Evolutionary conservation across 176 grass and related monocot genomes (phyloP), one percentile per base, ranked within the genome.

Genomic region (Lolium perenne): DNA sequence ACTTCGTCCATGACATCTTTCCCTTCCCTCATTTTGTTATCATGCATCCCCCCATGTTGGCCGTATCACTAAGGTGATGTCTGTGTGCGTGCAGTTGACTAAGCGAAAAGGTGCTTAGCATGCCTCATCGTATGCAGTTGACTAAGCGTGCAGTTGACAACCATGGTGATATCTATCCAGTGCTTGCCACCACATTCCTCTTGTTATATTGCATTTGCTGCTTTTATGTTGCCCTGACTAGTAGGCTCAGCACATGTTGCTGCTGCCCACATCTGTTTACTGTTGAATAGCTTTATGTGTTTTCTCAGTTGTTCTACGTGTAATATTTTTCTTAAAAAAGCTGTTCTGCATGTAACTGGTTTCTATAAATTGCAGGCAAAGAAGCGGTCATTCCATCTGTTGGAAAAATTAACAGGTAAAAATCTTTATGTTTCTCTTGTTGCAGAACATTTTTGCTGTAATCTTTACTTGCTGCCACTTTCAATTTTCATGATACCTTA

Each of bases 401-500:
- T 62, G 59, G 22, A 10, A 62, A 62, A 62, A 25, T 11, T 10
- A 25, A 5, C 22, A 62, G 59, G 59, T 62, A 13, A 17, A 55
- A 55, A 25, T 11, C 23, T 62, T 21, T 62, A 25, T 62, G 21
- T 12, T 62, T 62, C 59, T 62, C 22, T 59, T 59, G 59, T 23
- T 62, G 9, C 59, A 11, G n/a, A 61, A 61, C 58, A 62, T 62
- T 62, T 61, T 62, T 62, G 21, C 8, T 62, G 22, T 25, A 13
- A 62, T 62, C 3, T 62, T 11, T 62, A 25, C 21, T 62, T 25
- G 59, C 59, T 62, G 8, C 22, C 22, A 62, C 5, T 32, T 56
- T 70, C 16, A 10, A 62, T 38, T n/a, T 98, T 98, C 82, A 89
- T 62, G 59, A 62, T 62, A 25, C 3, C 59, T 25, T 62, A 25